Base-by-base conservation (phyloP, 2,329 filamentous ascomycete species). In the Tolypocladium tropicale region DNA sequence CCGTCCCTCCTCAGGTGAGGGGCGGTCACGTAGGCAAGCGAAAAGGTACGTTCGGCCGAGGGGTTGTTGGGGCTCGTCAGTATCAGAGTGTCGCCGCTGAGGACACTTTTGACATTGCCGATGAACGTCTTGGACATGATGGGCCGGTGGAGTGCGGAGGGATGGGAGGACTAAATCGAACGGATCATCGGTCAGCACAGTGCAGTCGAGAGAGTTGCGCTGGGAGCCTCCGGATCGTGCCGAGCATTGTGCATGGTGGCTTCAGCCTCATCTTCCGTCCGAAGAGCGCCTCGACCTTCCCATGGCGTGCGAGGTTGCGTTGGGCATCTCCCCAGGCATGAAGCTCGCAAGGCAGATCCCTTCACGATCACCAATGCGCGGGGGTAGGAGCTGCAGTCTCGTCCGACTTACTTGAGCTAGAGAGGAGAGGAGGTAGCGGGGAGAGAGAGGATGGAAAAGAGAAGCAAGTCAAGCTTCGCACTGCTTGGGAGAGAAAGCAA, bases 31-130 rank as follows among this genome's bases (percentile, higher is more conserved):
- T 91, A 97, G 65, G 94, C 94, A 61, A 99, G 79, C 67, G 91
- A 95, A 65, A 99, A 80, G 54, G 82, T 89, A 66, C 90, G 88
- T 76, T 97, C 94, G 72, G 87, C 83, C 61, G 83, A 80, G 37
- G 89, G 87, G 70, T 95, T 92, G 72, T 85, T 86, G 68, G 89
- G 80, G 73, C 89, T 90, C 65, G 86, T 84, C 67, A 97, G 78
- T 61, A 97, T 78, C 64, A 97, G 76, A 32, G 92, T 96, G 78
- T 97, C 94, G 67, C 94, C 94, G 67, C 92, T 96, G 67, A 95
- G 78, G 64, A 96, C 90, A 70, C 88, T 90, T 81, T 99, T 99
- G 74, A 97, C 92, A 67, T 85, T 88, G 70, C 86, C 83, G 71
- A 84, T 72, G 65, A 82, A 82, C 55, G 73, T 72, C 70, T 79